Evolutionary conservation across 148 eudicot species (phyloP).

Genomic region (Chenopodium album): DNA sequence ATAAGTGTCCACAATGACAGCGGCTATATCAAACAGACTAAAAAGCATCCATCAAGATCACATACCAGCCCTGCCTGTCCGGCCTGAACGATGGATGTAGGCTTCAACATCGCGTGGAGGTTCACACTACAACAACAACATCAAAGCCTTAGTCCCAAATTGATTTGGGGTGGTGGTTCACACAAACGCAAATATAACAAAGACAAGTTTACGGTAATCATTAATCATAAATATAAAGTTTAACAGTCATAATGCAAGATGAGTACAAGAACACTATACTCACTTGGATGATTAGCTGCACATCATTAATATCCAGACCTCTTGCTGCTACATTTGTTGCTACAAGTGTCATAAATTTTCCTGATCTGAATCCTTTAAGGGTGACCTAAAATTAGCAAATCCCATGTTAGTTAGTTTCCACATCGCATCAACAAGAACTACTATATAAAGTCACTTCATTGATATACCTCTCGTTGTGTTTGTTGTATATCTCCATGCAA

Average conservation of each 20-base stretch:
- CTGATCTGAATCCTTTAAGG: constrained; percentile 79
- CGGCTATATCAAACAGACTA: too few species aligned
- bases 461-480: constrained; percentile 74
- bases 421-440: background rate
- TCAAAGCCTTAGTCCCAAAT: too few species aligned
- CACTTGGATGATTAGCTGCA: constrained; percentile 88
- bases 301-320: constrained; percentile 89
- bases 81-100: constrained; percentile 96
- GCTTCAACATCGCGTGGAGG: constrained; percentile 98
- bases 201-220: background rate
- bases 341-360: constrained; percentile 75
- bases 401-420: background rate
- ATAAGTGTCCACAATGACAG: background rate
- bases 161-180: too few species aligned
- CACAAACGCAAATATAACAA: constrained; percentile 1
- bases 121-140: constrained; percentile 12
- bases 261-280: constrained; percentile 10
- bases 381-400: constrained; percentile 51
- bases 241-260: background rate
- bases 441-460: background rate
- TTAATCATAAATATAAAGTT: background rate
- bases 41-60: background rate
- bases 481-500: constrained; percentile 95
- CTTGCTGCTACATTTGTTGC: constrained; percentile 96
- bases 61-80: constrained; percentile 95